Base-by-base conservation (phyloP, 2,329 filamentous ascomycete genomes). In the Didymella segeticola region DNA sequence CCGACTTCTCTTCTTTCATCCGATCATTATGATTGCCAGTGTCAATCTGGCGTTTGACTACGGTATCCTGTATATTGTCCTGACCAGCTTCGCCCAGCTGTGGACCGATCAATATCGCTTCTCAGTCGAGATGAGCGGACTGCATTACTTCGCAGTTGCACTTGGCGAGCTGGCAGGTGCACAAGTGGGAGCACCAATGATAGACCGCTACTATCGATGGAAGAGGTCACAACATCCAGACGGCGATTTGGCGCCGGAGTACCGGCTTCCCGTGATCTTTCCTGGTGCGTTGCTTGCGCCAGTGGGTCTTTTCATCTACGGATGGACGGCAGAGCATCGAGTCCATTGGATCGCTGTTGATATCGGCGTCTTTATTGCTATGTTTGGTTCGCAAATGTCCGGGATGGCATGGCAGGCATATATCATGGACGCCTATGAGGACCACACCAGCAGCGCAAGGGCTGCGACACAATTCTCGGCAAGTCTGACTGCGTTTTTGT, bases 351-450 rank as follows among this genome's bases (percentile, higher is more conserved):
- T 60, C 5, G 61, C 76, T 1, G 81, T 82, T 2, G 77, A 83
- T 57, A 56, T 83, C 17, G 83, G 81, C 2, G 80, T 79, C 0
- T 66, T 70, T 5, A 53, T 83, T 0, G 73, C 81, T 2, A 79
- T 77, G 1, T 56, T 73, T 4, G 75, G 70, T 54, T 49, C 48
- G 15, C 75, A 67, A 48, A 39, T 66, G 4, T 38, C 29, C 1
- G 60, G 52, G 3, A 61, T 84, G 76, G 72, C 78, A 0, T 66
- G 81, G 3, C 78, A 81, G 39, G 83, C 83, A 10, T 90, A 90
- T 58, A 76, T 88, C 2, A 82, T 88, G 43, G 86, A 89, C 47
- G 78, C 80, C 2, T 87, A 81, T 62, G 37, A 47, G 1, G 77
- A 79, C 0, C 72, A 80, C 52, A 64, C 58, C 0, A 65, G 64